Conservation (phyloP, 2,329 filamentous ascomycete species). For the Sarocladiaceae sp. region DNA sequence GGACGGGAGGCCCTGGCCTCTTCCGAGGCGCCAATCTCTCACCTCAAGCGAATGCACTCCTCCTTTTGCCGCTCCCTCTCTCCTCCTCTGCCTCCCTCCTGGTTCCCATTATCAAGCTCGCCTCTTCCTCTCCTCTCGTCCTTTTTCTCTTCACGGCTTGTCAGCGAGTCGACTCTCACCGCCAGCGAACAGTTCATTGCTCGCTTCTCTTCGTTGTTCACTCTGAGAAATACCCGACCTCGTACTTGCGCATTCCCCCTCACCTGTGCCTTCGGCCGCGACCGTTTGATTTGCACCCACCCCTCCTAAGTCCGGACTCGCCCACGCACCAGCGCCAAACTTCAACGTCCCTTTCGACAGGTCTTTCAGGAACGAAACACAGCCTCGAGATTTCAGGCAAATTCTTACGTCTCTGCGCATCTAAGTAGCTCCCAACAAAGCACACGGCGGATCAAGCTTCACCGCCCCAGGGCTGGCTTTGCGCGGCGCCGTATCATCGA, state of each 20-base stretch:
- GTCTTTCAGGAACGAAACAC: background rate
- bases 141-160: background rate
- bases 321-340: background rate
- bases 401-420: background rate
- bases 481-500: background rate
- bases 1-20: conserved; percentile 1
- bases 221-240: conserved; percentile 4
- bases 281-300: conserved; percentile 4
- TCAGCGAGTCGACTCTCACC: background rate
- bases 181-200: background rate
- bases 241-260: background rate
- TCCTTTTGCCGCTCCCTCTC: background rate
- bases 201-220: conserved; percentile 1
- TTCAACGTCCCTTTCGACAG: background rate
- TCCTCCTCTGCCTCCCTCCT: background rate
- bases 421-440: no score
- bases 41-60: background rate
- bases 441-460: no score
- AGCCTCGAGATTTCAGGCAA: background rate
- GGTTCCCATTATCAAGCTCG: conserved; percentile 1
- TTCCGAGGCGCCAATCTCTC: conserved; percentile 5
- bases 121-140: background rate
- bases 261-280: background rate
- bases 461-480: background rate
- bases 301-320: background rate